Evolutionary conservation across 805 yeast genomes (phyloP).

Genomic region (Middelhovenomyces tepae): DNA sequence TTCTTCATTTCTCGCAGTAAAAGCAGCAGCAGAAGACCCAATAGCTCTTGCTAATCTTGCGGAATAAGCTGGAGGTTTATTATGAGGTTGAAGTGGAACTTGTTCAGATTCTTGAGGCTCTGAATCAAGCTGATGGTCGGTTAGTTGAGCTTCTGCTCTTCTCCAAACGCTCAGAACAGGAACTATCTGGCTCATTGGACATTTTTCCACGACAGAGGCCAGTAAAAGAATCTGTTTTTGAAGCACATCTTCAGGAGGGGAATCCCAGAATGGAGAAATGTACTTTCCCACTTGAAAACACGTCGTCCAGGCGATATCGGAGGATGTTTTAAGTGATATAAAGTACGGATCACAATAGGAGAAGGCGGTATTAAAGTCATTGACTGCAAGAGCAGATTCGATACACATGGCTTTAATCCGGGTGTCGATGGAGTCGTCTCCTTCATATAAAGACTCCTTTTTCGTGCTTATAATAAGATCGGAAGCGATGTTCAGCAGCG

Average conservation of each 20-base stretch:
- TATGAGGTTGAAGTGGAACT: conserved; percentile 1
- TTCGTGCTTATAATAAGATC: conserved; percentile 7
- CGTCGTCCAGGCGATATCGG: conserved; percentile 50
- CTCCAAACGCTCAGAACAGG: conserved; percentile 56
- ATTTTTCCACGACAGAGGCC: conserved; percentile 40
- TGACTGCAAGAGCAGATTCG: conserved; percentile 55
- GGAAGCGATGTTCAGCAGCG: conserved; percentile 15
- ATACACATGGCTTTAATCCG: conserved; percentile 38
- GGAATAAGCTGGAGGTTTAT: conserved; percentile 8
- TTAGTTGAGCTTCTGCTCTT: conserved; percentile 14
- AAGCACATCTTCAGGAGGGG: conserved; percentile 32
- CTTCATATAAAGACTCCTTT: conserved; percentile 3
- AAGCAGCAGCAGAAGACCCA: conserved; percentile 16
- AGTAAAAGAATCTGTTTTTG: conserved; percentile 47
- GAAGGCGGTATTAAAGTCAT: conserved; percentile 54
- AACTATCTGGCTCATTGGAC: conserved; percentile 48
- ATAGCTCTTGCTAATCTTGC: conserved; percentile 17
- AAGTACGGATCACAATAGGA: conserved; percentile 24
- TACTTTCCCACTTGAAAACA: conserved; percentile 66
- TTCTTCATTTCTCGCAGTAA: conserved; percentile 26
- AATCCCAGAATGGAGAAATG: conserved; percentile 38
- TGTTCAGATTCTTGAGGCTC: neutral
- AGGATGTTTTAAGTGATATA: conserved; percentile 12
- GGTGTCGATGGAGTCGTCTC: conserved; percentile 9
- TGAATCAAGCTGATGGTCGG: neutral